phyloP scores from a whole-genome alignment of 2,329 filamentous ascomycete genomes.

The Sporothrix luriei region DNA sequence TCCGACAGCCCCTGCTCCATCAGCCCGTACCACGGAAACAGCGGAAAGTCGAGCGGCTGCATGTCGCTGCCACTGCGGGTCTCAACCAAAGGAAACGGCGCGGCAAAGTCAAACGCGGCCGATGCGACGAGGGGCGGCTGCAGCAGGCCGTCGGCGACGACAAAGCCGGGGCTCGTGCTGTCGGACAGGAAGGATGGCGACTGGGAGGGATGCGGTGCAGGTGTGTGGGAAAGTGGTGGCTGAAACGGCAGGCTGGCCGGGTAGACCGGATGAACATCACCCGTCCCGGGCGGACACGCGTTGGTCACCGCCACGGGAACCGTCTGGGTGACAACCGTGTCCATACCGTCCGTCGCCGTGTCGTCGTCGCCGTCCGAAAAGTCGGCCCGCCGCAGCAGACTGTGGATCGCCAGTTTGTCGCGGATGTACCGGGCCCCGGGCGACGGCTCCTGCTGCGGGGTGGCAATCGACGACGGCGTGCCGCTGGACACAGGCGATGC shows the following conservation, averaged over 20 bases:
- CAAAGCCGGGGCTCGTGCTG: neutral
- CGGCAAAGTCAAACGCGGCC: neutral
- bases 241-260: neutral
- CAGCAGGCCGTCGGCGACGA: neutral
- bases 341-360: neutral
- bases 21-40: neutral
- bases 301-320: neutral
- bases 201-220: neutral
- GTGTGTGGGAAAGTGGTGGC: no score
- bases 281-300: neutral
- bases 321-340: neutral
- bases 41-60: neutral
- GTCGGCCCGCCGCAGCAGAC: constrained; percentile 1
- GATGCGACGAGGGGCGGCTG: neutral
- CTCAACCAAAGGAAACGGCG: neutral
- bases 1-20: neutral
- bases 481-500: neutral
- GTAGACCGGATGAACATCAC: neutral
- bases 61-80: neutral
- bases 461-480: neutral
- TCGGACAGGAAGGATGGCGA: neutral
- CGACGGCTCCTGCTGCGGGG: neutral
- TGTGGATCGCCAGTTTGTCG: constrained; percentile 2
- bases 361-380: neutral
- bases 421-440: neutral